These are phyloP conservation scores for Suillus subalutaceus DNA, from an alignment of 768 basidiomycete genomes.

Conservation along the genomic window DNA sequence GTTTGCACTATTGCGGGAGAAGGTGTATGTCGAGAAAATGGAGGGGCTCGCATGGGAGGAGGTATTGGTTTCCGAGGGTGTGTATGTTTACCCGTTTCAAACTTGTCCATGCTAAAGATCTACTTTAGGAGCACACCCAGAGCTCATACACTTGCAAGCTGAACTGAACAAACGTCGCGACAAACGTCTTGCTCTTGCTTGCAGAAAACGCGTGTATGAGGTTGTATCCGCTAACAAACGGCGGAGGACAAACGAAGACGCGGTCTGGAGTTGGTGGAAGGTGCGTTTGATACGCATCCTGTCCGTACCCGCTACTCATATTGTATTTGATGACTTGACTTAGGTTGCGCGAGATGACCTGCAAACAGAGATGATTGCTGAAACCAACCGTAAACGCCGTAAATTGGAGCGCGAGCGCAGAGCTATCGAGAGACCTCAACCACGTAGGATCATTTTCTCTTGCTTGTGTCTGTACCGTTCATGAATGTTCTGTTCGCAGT, in stretches of 20 bases:
- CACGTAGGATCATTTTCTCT: conserved; percentile 50
- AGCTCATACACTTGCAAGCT: conserved; percentile 77
- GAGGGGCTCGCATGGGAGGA: conserved; percentile 90
- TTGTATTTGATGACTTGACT: neutral
- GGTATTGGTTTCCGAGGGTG: conserved; percentile 74
- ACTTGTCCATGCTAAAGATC: conserved; percentile 2
- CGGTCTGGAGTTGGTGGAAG: conserved; percentile 92
- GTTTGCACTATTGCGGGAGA: conserved; percentile 84
- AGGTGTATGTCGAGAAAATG: conserved; percentile 94
- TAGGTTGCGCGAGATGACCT: conserved; percentile 78
- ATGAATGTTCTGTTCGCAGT: conserved; percentile 35
- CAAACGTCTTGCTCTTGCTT: conserved; percentile 79
- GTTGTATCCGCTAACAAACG: conserved; percentile 62
- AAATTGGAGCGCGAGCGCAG: conserved; percentile 85
- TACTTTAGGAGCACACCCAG: conserved; percentile 76
- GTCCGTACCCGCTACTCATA: neutral
- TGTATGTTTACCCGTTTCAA: conserved; percentile 27
- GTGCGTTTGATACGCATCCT: conserved; percentile 42
- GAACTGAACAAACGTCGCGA: conserved; percentile 80
- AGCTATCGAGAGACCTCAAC: conserved; percentile 72
- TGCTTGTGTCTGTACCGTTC: neutral
- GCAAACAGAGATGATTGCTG: conserved; percentile 86
- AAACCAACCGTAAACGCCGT: conserved; percentile 85
- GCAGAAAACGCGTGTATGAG: conserved; percentile 72
- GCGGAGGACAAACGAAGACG: conserved; percentile 69